Conservation (phyloP, 73 alveolate genomes). For the Uronychia setigera region DNA sequence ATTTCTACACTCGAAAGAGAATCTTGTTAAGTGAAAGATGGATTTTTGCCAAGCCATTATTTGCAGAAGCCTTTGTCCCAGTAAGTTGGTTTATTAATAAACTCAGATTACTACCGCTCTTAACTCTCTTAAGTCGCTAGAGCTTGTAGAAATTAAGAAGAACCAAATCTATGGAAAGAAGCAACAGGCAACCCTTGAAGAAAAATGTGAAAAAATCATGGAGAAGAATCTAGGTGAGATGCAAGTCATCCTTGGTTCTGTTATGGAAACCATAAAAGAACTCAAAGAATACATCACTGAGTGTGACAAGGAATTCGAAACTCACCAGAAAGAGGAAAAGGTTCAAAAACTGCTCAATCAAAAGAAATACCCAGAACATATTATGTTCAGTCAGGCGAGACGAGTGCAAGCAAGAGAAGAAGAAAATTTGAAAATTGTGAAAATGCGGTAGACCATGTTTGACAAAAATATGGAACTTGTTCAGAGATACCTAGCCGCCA, state of each 20-base stretch:
- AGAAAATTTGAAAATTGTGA: constrained; percentile 31
- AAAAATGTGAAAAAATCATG: constrained; percentile 33
- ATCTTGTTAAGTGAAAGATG: constrained; percentile 21
- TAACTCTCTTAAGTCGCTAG: constrained; percentile 10
- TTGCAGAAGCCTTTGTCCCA: constrained; percentile 33
- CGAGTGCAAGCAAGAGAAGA: constrained; percentile 35
- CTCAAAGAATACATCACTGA: constrained; percentile 33
- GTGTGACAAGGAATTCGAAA: constrained; percentile 45
- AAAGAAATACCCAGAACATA: constrained; percentile 51
- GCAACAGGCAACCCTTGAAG: constrained; percentile 56
- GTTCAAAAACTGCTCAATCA: constrained; percentile 41
- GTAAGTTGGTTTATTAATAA: constrained; percentile 18
- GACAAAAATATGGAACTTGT: constrained; percentile 30
- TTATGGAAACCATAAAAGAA: background rate
- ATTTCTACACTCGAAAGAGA: constrained; percentile 48
- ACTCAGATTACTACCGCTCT: constrained; percentile 9
- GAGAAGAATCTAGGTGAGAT: constrained; percentile 22
- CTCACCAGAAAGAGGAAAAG: constrained; percentile 39
- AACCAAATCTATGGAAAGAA: constrained; percentile 58
- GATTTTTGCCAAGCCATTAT: constrained; percentile 53
- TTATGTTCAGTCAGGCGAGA: constrained; percentile 60
- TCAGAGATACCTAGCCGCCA: constrained; percentile 20
- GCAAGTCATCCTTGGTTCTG: constrained; percentile 2
- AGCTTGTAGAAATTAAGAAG: constrained; percentile 54
- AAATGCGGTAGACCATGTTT: constrained; percentile 44